These are phyloP conservation scores for Lolium perenne DNA, from an alignment of 176 grass and related monocot genomes.

Conservation along the genomic window DNA sequence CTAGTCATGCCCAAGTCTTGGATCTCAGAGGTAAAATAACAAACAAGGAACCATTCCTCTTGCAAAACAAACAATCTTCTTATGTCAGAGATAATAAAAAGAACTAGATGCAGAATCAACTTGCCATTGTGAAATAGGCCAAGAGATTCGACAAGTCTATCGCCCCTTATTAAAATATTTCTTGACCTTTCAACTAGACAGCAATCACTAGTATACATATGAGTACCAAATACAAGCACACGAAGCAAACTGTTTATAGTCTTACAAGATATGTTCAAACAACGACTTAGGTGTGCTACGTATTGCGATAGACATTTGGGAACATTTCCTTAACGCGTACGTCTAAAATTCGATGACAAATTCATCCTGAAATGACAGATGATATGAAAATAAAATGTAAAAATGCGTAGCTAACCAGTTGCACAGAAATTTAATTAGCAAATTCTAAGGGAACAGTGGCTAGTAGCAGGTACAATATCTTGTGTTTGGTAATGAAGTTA, in stretches of 20 bases:
- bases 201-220: neutral
- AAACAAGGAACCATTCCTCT: conserved; percentile 26
- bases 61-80: conserved; percentile 2
- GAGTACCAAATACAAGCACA: neutral
- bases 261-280: conserved; percentile 17
- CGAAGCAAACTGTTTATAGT: conserved; percentile 1
- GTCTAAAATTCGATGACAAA: conserved; percentile 1
- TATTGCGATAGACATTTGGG: conserved; percentile 1
- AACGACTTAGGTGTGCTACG: neutral
- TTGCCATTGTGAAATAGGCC: conserved; percentile 34
- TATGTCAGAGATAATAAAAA: conserved; percentile 4
- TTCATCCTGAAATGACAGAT: neutral
- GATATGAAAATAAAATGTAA: neutral
- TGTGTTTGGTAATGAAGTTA: neutral
- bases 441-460: neutral
- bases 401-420: neutral
- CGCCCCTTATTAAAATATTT: conserved; percentile 22
- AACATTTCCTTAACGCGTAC: neutral
- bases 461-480: neutral
- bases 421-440: neutral
- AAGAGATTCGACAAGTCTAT: conserved; percentile 9
- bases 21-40: conserved; percentile 28
- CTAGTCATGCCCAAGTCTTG: neutral
- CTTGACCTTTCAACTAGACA: neutral
- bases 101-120: conserved; percentile 15